Base-by-base conservation (phyloP, 1,139 yeast genomes). In the Blastobotrys indianensis region DNA sequence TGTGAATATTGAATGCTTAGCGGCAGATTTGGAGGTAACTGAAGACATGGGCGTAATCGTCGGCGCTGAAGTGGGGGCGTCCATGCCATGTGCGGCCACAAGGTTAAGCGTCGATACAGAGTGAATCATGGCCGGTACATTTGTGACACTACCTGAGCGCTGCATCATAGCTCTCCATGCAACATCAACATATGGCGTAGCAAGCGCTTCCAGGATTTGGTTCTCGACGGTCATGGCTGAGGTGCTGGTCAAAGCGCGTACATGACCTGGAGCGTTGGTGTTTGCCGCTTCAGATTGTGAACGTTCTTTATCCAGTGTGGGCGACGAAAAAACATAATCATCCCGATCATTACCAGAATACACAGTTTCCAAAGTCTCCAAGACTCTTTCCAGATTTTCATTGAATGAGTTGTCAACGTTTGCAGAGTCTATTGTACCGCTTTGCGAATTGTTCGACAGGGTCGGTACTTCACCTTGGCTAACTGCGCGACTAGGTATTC, bases 1-100 rank as follows among this genome's bases (percentile, higher is more conserved):
- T 0, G 96, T 87, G 63, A 90, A 83, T 4, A 88, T 83, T 0
- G 95, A 92, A 60, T 35, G 65, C 37, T 55, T 55, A 3, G 58
- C 46, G 11, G 63, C 51, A 39, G 54, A 57, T 32, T 62, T 63
- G 1, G 64, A 54, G 4, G 67, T 57, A 11, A 59, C 52, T 6
- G 64, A 62, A 32, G 52, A 55, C 38, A 55, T 42, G 7, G 60
- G 57, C n/a, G 59, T 48, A 15, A 55, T 48, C 37, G 50, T 53
- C 40, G 55, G 44, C 25, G 43, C 20, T 1, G 50, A 31, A 2
- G 44, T 32, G 10, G 15, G 33, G 2, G 40, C n/a, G 11, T 23
- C 30, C 2, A 31, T 20, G 25, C 32, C 32, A 11, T 16, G 32
- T 12, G 49, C 42, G 10, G 44, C 48, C 17, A 53, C 43, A 20